These are phyloP conservation scores for Cyberlindnera petersonii DNA, from an alignment of 805 yeast species.

Conservation along the genomic window DNA sequence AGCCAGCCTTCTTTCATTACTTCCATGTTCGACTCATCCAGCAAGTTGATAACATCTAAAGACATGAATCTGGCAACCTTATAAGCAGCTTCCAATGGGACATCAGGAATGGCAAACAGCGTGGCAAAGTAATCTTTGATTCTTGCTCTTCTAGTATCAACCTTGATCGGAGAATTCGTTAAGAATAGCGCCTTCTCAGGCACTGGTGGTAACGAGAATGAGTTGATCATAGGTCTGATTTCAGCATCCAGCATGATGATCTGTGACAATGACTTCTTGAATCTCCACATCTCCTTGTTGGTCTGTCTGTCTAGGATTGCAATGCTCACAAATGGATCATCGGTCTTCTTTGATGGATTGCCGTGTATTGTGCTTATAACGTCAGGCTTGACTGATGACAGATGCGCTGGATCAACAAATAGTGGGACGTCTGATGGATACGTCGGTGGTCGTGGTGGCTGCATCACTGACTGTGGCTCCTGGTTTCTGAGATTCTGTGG, in stretches of 20 bases:
- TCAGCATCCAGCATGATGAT: slow-evolving; percentile 58
- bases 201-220: slow-evolving; percentile 47
- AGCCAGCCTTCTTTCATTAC: slow-evolving; percentile 61
- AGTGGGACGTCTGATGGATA: slow-evolving; percentile 39
- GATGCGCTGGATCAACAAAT: slow-evolving; percentile 57
- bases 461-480: background rate
- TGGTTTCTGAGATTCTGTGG: slow-evolving; percentile 3
- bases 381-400: slow-evolving; percentile 45
- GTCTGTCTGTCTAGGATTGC: slow-evolving; percentile 59
- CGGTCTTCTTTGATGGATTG: slow-evolving; percentile 40
- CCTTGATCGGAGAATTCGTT: slow-evolving; percentile 57
- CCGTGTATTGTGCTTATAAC: slow-evolving; percentile 46
- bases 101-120: slow-evolving; percentile 51
- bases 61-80: slow-evolving; percentile 63
- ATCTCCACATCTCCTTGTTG: slow-evolving; percentile 68
- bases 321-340: slow-evolving; percentile 59
- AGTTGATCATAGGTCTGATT: slow-evolving; percentile 49
- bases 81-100: slow-evolving; percentile 49
- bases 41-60: slow-evolving; percentile 58
- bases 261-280: slow-evolving; percentile 59
- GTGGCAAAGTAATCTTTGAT: slow-evolving; percentile 58
- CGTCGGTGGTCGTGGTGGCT: slow-evolving; percentile 1
- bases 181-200: slow-evolving; percentile 62
- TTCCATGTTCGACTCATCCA: slow-evolving; percentile 49
- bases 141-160: slow-evolving; percentile 54